A percentile compares a stretch with the other conserved stretches of the same genome.
Conservation (phyloP, 106 monocot species). For the Phalaenopsis equestris region DNA sequence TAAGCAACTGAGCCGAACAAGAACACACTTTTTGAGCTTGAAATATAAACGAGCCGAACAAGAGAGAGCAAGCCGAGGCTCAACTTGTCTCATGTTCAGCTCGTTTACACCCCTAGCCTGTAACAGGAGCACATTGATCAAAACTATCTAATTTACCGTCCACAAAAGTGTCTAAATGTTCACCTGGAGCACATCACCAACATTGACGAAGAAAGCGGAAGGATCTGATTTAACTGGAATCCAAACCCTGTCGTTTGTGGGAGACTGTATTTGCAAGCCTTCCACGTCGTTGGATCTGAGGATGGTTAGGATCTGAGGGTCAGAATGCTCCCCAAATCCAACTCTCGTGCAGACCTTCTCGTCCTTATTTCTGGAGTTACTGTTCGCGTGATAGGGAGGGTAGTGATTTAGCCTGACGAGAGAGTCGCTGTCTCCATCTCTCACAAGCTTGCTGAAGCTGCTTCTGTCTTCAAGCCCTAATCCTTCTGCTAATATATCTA, state of each 20-base stretch:
- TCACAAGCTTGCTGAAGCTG: conserved; percentile 35
- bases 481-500: conserved; percentile 77
- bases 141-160: no score
- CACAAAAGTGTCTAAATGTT: no score
- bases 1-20: no score
- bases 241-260: conserved; percentile 23
- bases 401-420: conserved; percentile 86
- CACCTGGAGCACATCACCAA: conserved; percentile 74
- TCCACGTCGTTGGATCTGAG: conserved; percentile 60
- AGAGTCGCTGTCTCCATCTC: conserved; percentile 68
- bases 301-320: conserved; percentile 69
- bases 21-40: no score
- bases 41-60: no score
- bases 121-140: no score
- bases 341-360: conserved; percentile 10
- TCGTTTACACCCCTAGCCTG: no score
- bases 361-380: conserved; percentile 7
- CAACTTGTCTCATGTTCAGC: no score
- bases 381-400: conserved; percentile 20
- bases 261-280: conserved; percentile 48
- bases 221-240: conserved; percentile 63
- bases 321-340: conserved; percentile 85
- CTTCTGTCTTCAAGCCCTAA: conserved; percentile 43
- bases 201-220: conserved; percentile 43
- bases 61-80: no score